Base-by-base conservation (phyloP, 352 stramenopile species). In the Phytophthora pluvialis region DNA sequence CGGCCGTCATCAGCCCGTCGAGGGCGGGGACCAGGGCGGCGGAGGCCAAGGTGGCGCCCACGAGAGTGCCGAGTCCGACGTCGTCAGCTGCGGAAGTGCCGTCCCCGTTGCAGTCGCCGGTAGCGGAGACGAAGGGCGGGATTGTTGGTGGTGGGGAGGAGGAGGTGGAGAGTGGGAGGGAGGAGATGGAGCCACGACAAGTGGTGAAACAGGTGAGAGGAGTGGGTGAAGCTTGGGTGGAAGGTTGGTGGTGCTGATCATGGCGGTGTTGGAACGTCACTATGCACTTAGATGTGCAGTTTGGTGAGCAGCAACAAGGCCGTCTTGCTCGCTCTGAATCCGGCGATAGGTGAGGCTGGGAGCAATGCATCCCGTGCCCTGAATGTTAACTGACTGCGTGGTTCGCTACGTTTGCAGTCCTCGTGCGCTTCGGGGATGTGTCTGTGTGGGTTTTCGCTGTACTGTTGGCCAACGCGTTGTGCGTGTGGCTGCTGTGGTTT, bases 1-100 rank as follows among this genome's bases (percentile, higher is more conserved):
- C 83, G 5, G 68, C 74, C 18, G 73, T 89, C 33, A 86, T 94
- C 56, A 86, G 73, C 64, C 83, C 81, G 10, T 51, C 65, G 3
- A 65, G 59, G 25, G 43, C 36, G 44, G 26, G 18, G 7, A 12
- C 21, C 15, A 33, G 12, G 36, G 13, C 18, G n/a, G 21, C 12
- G 5, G 51, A 63, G 31, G 38, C 62, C 3, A 68, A 64, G 25
- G 38, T 58, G 5, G 21, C n/a, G n/a, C 62, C 67, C 0, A 39
- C 56, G 4, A 68, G 5, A 48, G 13, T 13, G 1, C 2, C 12
- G 13, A 73, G 60, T 60, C 28, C 59, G 5, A 28, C n/a, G 11
- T 56, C 39, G 10, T 68, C 32, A 3, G 10, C 16, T n/a, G 29
- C 10, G 12, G 52, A 65, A 26, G 21, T 59, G 21, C 40, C 60